Evolutionary conservation across 192 early-diverging fungal species (phyloP), one percentile per base, ranked within the genome.

Genomic region (Radiomyces spectabilis): DNA sequence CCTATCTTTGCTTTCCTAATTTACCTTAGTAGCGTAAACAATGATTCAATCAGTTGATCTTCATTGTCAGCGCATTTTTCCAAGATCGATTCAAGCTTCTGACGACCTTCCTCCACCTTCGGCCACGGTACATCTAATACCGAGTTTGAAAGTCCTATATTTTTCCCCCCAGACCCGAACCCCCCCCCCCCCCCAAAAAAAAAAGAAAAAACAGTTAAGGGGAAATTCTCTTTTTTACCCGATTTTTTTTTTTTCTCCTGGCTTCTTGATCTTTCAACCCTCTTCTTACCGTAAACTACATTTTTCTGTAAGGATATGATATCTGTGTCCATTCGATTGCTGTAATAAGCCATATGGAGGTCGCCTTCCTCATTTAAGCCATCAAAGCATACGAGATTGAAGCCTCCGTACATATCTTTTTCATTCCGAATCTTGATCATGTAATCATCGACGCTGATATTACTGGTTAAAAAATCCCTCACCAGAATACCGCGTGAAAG

Each of bases 101-200:
- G 22, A 19, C 41, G 30, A 1, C 76, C 76, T 10, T 55, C 30
- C 13, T 69, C 40, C 8, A 78, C 67, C 30, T 78, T 78, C 18
- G 29, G 24, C 76, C 76, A 78, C 13, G 72, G 76, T 2, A 43
- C 41, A 8, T 29, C 12, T 33, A 74, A 65, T 1, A 65, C 51
- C 13, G 69, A 72, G 24, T 78, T 78, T 22, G 72, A 74, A 8
- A 78, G 49, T 16, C 76, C 66, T 69, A 10, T 24, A 40, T 3
- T 45, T n/a, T n/a, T n/a, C n/a, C n/a, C n/a, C n/a, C n/a, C n/a
- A n/a, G n/a, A n/a, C n/a, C n/a, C n/a, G n/a, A n/a, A n/a, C n/a
- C n/a, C n/a, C n/a, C n/a, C n/a, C n/a, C n/a, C n/a, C n/a, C n/a
- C n/a, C n/a, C n/a, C 29, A 51, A 30, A 33, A 39, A 19, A 48